phyloP scores from a whole-genome alignment of 1,284 basidiomycete species.

The Malassezia sympodialis region DNA sequence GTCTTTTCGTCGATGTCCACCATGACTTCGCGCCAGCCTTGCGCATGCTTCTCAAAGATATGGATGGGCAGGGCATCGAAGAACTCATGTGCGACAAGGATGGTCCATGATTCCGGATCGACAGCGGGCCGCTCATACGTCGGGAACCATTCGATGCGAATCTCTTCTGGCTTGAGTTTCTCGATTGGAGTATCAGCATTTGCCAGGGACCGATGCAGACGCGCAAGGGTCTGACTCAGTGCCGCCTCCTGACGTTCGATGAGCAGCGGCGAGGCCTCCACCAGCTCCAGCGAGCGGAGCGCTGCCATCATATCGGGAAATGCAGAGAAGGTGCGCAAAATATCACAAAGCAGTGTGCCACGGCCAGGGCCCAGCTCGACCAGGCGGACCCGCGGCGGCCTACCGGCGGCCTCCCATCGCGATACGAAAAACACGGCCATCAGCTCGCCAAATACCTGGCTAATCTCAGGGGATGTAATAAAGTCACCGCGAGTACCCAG shows the following conservation, averaged over 20 bases:
- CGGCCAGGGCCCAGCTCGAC: slow-evolving; percentile 89
- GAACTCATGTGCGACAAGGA: slow-evolving; percentile 90
- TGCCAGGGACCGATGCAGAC: slow-evolving; percentile 24
- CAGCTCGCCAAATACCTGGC: slow-evolving; percentile 84
- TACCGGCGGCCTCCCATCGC: slow-evolving; percentile 61
- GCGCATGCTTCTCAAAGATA: slow-evolving; percentile 58
- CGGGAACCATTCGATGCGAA: slow-evolving; percentile 62
- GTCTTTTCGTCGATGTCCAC: slow-evolving; percentile 53
- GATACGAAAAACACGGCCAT: slow-evolving; percentile 62
- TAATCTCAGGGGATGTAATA: slow-evolving; percentile 91
- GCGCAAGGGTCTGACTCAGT: slow-evolving; percentile 22
- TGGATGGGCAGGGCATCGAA: slow-evolving; percentile 94
- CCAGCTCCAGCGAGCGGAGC: slow-evolving; percentile 34
- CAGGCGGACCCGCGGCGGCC: slow-evolving; percentile 57
- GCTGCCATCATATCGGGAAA: slow-evolving; percentile 30
- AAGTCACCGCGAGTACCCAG: slow-evolving; percentile 87
- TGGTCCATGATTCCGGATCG: slow-evolving; percentile 58
- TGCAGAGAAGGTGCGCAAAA: slow-evolving; percentile 56
- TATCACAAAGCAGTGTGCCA: slow-evolving; percentile 81
- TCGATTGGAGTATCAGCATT: slow-evolving; percentile 18
- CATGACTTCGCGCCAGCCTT: slow-evolving; percentile 79
- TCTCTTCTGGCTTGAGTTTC: slow-evolving; percentile 27
- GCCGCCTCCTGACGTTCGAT: slow-evolving; percentile 30
- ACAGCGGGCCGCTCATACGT: slow-evolving; percentile 60
- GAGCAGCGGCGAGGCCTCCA: slow-evolving; percentile 41